Conservation (phyloP, 805 yeast species). For the Candida silvicultrix region DNA sequence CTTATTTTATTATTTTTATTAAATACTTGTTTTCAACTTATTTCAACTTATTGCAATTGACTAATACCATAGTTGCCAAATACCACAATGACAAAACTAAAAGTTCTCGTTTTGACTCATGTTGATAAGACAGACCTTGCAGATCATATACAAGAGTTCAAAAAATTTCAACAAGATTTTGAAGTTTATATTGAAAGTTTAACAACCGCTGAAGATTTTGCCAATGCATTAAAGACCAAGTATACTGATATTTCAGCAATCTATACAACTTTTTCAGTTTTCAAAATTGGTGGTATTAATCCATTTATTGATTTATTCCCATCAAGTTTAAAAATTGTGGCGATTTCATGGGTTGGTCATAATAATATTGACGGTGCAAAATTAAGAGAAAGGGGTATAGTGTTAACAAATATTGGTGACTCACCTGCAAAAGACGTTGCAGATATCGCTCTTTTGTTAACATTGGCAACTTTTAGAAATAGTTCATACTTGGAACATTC, state of each 20-base stretch:
- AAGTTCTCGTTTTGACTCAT: conserved; percentile 27
- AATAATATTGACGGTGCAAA: conserved; percentile 43
- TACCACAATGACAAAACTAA: conserved; percentile 17
- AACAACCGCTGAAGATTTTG: conserved; percentile 35
- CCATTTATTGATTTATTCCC: conserved; percentile 43
- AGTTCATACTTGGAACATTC: conserved; percentile 40
- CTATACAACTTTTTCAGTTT: conserved; percentile 50
- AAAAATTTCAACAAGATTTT: conserved; percentile 34
- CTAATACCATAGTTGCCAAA: no score
- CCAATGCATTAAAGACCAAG: conserved; percentile 31
- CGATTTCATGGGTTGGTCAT: conserved; percentile 57
- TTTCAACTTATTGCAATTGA: no score
- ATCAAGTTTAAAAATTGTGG: conserved; percentile 36
- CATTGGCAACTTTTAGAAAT: conserved; percentile 55
- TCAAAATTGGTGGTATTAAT: conserved; percentile 37
- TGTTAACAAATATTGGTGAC: conserved; percentile 55
- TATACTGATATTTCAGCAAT: conserved; percentile 42
- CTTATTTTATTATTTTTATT: no score
- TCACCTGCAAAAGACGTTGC: conserved; percentile 65
- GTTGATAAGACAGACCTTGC: conserved; percentile 37
- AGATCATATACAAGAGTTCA: conserved; percentile 38
- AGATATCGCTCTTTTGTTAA: conserved; percentile 56
- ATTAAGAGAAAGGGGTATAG: conserved; percentile 40
- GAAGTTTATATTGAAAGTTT: conserved; percentile 33
- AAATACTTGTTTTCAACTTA: no score